Evolutionary conservation across 2,329 filamentous ascomycete genomes (phyloP).

Genomic region (Ramularia collo-cygni): DNA sequence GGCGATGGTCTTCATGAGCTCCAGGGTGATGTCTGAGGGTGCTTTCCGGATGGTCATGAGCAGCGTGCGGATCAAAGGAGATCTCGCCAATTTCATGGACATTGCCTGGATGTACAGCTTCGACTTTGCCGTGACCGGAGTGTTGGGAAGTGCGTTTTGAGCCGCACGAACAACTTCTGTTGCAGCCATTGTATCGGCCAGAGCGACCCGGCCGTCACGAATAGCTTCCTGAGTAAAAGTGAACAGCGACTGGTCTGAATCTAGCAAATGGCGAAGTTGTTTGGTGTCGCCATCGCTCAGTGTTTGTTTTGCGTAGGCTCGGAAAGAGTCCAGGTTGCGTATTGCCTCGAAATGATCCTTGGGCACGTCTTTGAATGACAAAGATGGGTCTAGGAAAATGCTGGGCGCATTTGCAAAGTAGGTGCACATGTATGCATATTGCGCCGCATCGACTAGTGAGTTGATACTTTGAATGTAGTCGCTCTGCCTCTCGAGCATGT

Average conservation of each 20-base stretch:
- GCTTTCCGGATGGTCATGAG: conserved; percentile 55
- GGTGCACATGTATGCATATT: conserved; percentile 82
- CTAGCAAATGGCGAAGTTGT: conserved; percentile 47
- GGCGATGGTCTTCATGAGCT: conserved; percentile 31
- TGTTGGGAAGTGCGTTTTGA: conserved; percentile 34
- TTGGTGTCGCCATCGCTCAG: conserved; percentile 24
- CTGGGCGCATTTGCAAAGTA: conserved; percentile 74
- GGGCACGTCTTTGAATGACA: conserved; percentile 41
- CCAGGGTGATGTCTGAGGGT: conserved; percentile 47
- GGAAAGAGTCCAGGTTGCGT: conserved; percentile 64
- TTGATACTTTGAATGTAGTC: conserved; percentile 73
- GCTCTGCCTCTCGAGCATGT: conserved; percentile 63
- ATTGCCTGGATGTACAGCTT: conserved; percentile 57
- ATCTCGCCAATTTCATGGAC: conserved; percentile 47
- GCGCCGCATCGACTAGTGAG: conserved; percentile 52
- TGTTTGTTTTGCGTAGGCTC: conserved; percentile 28
- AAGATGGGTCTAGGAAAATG: conserved; percentile 46
- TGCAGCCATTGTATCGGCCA: conserved; percentile 35
- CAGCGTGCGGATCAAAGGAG: conserved; percentile 47
- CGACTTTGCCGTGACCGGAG: conserved; percentile 33
- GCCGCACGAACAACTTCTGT: conserved; percentile 30
- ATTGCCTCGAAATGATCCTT: conserved; percentile 59
- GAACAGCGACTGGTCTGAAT: conserved; percentile 54
- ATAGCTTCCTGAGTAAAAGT: conserved; percentile 34
- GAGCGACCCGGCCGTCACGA: conserved; percentile 33